Evolutionary conservation across 768 basidiomycete species (phyloP).

Genomic region (Calocybe gangraenosa): DNA sequence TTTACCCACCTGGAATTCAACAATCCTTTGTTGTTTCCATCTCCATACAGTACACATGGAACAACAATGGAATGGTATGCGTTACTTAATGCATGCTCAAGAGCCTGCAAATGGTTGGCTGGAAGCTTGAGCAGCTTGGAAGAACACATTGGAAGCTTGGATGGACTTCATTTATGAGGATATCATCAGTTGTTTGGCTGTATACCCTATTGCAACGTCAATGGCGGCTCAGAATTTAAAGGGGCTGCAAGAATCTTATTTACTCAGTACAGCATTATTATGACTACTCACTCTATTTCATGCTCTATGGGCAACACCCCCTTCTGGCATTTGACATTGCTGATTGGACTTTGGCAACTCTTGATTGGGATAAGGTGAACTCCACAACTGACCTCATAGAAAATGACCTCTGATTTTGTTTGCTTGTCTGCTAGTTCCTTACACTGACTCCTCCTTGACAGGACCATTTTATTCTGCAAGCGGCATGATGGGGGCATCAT

Average conservation of each 20-base stretch:
- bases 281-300: constrained; percentile 25
- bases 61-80: constrained; percentile 11
- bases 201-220: neutral
- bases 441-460: too few relatives aligned
- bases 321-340: constrained; percentile 24
- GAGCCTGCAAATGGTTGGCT: constrained; percentile 21
- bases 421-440: too few relatives aligned
- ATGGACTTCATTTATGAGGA: constrained; percentile 18
- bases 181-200: constrained; percentile 9
- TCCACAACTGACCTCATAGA: constrained; percentile 17
- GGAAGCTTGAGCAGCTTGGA: constrained; percentile 23
- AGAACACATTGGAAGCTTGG: constrained; percentile 23
- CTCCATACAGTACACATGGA: constrained; percentile 27
- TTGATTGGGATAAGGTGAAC: constrained; percentile 20
- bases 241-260: constrained; percentile 18
- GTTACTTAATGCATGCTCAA: constrained; percentile 19
- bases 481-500: too few relatives aligned
- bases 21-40: constrained; percentile 22
- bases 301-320: constrained; percentile 19
- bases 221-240: constrained; percentile 25
- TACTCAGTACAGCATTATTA: constrained; percentile 18
- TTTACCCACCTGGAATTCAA: constrained; percentile 11
- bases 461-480: too few relatives aligned
- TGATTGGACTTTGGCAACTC: constrained; percentile 22
- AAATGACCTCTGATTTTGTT: too few relatives aligned